phyloP scores from a whole-genome alignment of 371 early-diverging fungal species.

The Mucor velutinosus region DNA sequence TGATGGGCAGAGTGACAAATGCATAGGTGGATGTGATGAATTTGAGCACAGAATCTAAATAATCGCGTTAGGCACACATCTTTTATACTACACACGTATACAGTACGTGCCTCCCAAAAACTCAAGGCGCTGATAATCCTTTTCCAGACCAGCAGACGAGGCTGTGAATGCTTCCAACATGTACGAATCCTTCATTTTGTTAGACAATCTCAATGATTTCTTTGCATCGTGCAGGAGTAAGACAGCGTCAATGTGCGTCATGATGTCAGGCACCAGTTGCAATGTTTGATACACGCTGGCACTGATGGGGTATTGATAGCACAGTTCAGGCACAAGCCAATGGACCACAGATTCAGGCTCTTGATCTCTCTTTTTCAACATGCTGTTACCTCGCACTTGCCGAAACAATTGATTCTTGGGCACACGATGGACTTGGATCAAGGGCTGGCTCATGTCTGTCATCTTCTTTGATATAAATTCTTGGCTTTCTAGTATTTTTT shows the following conservation, averaged over 20 bases:
- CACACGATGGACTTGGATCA: conserved; percentile 39
- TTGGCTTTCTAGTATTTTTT: conserved; percentile 50
- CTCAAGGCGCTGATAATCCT: conserved; percentile 93
- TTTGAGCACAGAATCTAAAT: conserved; percentile 85
- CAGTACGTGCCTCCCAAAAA: conserved; percentile 66
- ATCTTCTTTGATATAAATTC: conserved; percentile 6
- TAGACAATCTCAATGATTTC: conserved; percentile 24
- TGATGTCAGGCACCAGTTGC: conserved; percentile 64
- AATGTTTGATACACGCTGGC: conserved; percentile 54
- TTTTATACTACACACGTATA: background rate
- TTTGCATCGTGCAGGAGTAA: conserved; percentile 61
- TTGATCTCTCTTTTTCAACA: conserved; percentile 29
- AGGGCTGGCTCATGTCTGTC: conserved; percentile 39
- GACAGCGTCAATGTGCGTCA: conserved; percentile 64
- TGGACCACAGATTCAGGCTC: conserved; percentile 25
- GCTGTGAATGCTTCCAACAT: conserved; percentile 77
- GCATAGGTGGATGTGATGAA: conserved; percentile 72
- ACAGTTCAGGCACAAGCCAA: conserved; percentile 61
- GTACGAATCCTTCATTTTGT: conserved; percentile 24
- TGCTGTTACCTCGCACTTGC: background rate
- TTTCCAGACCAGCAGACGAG: conserved; percentile 60
- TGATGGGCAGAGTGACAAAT: conserved; percentile 69
- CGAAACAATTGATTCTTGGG: background rate
- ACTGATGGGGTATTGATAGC: conserved; percentile 44
- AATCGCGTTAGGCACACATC: too few relatives aligned